phyloP scores from a whole-genome alignment of 176 grass and related monocot genomes.

The Juncus effusus region DNA sequence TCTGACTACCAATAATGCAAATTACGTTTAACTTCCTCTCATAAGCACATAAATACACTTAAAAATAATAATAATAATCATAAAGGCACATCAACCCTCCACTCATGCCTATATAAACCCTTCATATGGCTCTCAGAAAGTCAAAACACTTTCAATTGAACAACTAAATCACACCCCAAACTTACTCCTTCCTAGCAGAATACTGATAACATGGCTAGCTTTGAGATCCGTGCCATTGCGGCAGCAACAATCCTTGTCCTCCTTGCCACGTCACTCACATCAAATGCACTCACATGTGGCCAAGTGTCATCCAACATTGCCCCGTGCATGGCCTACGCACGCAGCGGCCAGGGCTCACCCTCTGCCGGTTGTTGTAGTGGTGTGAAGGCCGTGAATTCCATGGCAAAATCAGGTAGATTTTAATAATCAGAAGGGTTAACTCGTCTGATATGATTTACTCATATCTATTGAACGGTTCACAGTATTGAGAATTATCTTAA shows the following conservation, averaged over 20 bases:
- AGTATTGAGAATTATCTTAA: no score
- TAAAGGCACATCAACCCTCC: no score
- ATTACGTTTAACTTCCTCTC: no score
- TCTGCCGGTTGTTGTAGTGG: slow-evolving; percentile 37
- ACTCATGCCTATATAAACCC: slow-evolving; percentile 18
- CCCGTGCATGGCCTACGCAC: slow-evolving; percentile 44
- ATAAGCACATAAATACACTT: no score
- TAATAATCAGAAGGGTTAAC: no score
- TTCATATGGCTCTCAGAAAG: background rate
- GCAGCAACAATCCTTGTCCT: slow-evolving; percentile 19
- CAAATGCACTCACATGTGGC: slow-evolving; percentile 26
- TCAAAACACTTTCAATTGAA: background rate
- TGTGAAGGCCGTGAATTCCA: slow-evolving; percentile 27
- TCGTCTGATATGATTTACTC: no score
- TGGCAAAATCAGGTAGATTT: slow-evolving; percentile 1
- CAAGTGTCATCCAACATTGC: slow-evolving; percentile 37
- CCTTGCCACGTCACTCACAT: background rate
- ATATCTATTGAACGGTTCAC: no score
- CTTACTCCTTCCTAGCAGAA: background rate
- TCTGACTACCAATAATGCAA: no score
- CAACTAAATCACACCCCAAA: background rate
- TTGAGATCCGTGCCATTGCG: slow-evolving; percentile 2
- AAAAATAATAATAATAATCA: no score
- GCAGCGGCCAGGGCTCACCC: background rate
- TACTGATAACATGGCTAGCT: slow-evolving; percentile 22